phyloP scores from a whole-genome alignment of 495 filamentous ascomycete genomes.

The Extremus antarcticus region DNA sequence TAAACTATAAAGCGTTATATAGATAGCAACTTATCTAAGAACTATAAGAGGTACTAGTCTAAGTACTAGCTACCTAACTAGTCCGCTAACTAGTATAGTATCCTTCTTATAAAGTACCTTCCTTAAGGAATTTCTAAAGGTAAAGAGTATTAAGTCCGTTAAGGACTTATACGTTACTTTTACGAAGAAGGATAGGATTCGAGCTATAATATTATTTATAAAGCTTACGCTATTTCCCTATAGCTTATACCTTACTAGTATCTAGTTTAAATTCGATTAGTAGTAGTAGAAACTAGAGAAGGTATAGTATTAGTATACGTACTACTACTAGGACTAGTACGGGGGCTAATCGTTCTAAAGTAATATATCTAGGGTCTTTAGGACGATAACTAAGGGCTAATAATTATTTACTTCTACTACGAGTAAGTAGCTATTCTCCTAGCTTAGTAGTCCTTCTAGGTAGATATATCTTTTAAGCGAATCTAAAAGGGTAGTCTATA shows the following conservation, averaged over 20 bases:
- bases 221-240: too few species aligned
- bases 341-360: conserved; percentile 1
- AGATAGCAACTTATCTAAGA: too few species aligned
- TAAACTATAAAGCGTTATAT: too few species aligned
- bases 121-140: conserved; percentile 23
- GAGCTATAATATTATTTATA: conserved; percentile 31
- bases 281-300: neutral
- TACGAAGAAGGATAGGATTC: conserved; percentile 22
- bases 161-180: conserved; percentile 30
- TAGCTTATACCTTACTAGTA: too few species aligned
- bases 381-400: conserved; percentile 1
- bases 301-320: too few species aligned
- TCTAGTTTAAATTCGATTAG: conserved; percentile 2
- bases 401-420: conserved; percentile 3
- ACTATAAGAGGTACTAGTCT: too few species aligned
- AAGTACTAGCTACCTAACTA: too few species aligned
- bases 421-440: conserved; percentile 7
- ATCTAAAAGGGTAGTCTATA: conserved; percentile 5
- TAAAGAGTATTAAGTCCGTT: conserved; percentile 33
- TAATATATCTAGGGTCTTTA: conserved; percentile 7
- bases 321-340: too few species aligned
- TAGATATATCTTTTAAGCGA: conserved; percentile 8
- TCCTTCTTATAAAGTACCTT: conserved; percentile 11
- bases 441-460: conserved; percentile 6
- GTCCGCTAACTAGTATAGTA: neutral